These are phyloP conservation scores for Trichophyton schoenleinii DNA, from an alignment of 2,329 filamentous ascomycete genomes.

Conservation along the genomic window DNA sequence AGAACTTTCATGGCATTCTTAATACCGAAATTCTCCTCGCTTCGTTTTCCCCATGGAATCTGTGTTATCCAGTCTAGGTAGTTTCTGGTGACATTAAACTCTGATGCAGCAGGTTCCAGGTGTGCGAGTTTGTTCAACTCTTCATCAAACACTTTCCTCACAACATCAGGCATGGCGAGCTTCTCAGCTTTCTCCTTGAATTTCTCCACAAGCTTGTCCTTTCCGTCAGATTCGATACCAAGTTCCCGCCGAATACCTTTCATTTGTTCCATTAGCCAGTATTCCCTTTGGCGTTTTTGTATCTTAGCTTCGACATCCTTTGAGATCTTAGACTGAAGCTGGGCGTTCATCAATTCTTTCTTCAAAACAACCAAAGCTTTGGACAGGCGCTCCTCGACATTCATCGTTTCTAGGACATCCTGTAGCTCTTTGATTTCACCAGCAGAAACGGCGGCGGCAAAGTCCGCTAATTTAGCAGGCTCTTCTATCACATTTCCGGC, in stretches of 20 bases:
- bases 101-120: slow-evolving; percentile 86
- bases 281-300: slow-evolving; percentile 90
- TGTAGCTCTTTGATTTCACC: slow-evolving; percentile 87
- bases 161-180: slow-evolving; percentile 89
- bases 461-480: slow-evolving; percentile 88
- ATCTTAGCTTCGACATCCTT: slow-evolving; percentile 98
- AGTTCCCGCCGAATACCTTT: slow-evolving; percentile 93
- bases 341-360: slow-evolving; percentile 96
- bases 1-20: slow-evolving; percentile 78
- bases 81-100: slow-evolving; percentile 97
- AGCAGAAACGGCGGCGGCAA: slow-evolving; percentile 90
- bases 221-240: slow-evolving; percentile 92
- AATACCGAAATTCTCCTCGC: slow-evolving; percentile 93
- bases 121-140: slow-evolving; percentile 95
- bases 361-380: slow-evolving; percentile 88
- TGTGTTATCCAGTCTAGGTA: slow-evolving; percentile 98
- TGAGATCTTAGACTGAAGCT: slow-evolving; percentile 90
- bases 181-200: slow-evolving; percentile 93
- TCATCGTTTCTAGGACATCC: slow-evolving; percentile 74
- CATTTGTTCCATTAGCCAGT: slow-evolving; percentile 99
- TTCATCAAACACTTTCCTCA: slow-evolving; percentile 96
- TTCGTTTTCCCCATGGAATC: slow-evolving; percentile 92
- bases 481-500: slow-evolving; percentile 92
- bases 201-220: slow-evolving; percentile 93
- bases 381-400: slow-evolving; percentile 82